Conservation (phyloP, 1,284 basidiomycete genomes). For the Pseudomicrostroma phylloplanum region DNA sequence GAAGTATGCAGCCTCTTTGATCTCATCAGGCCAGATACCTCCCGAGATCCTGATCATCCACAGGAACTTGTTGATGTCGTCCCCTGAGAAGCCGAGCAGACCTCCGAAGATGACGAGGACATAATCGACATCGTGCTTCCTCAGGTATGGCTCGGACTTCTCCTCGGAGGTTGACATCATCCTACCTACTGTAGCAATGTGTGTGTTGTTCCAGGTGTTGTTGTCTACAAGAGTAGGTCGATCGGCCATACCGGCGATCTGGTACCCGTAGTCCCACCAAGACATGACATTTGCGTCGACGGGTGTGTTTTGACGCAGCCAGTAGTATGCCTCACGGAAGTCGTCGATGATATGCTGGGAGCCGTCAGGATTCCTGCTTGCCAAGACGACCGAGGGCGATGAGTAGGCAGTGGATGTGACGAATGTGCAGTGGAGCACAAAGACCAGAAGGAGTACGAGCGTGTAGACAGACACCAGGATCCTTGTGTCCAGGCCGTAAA, state of each 20-base stretch:
- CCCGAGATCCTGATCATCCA: slow-evolving; percentile 82
- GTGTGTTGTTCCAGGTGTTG: slow-evolving; percentile 97
- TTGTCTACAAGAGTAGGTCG: slow-evolving; percentile 95
- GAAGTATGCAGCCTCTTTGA: slow-evolving; percentile 90
- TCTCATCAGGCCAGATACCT: slow-evolving; percentile 97
- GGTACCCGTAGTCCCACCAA: slow-evolving; percentile 99
- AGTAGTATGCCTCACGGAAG: slow-evolving; percentile 99
- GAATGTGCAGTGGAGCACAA: slow-evolving; percentile 82
- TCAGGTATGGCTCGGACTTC: slow-evolving; percentile 89
- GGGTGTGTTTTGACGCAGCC: slow-evolving; percentile 91
- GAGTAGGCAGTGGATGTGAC: slow-evolving; percentile 94
- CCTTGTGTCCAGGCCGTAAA: slow-evolving; percentile 80
- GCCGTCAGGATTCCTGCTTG: slow-evolving; percentile 74
- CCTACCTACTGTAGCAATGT: slow-evolving; percentile 53
- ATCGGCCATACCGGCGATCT: slow-evolving; percentile 98
- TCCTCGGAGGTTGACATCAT: slow-evolving; percentile 94
- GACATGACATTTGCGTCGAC: slow-evolving; percentile 90
- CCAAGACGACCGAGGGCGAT: slow-evolving; percentile 91
- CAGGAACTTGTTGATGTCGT: slow-evolving; percentile 99
- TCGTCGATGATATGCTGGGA: slow-evolving; percentile 95
- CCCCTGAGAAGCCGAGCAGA: slow-evolving; percentile 90
- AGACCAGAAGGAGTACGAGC: slow-evolving; percentile 74
- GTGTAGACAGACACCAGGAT: slow-evolving; percentile 69
- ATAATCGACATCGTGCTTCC: slow-evolving; percentile 97
- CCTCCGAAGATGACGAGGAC: slow-evolving; percentile 97